Evolutionary conservation across 768 basidiomycete species (phyloP).

Genomic region (Cyclocybe aegerita): DNA sequence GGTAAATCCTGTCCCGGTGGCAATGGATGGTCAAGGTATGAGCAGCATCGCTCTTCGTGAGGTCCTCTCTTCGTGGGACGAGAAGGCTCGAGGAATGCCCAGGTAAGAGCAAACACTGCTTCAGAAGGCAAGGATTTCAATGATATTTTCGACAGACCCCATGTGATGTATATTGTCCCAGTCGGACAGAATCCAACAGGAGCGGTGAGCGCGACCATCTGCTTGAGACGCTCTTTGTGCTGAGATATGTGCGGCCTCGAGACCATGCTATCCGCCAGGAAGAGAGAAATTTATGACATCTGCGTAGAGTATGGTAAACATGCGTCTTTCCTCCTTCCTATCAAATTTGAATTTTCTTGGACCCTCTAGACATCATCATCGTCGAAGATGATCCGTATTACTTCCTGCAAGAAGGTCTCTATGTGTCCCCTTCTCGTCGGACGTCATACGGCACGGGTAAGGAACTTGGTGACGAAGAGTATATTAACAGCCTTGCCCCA

Average conservation of each 20-base stretch:
- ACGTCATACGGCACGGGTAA: conserved; percentile 16
- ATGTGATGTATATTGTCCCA: conserved; percentile 73
- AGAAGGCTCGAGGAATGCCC: conserved; percentile 47
- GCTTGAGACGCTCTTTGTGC: neutral
- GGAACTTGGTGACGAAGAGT: conserved; percentile 33
- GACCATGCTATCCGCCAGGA: conserved; percentile 63
- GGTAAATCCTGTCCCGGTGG: conserved; percentile 51
- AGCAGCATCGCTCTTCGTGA: conserved; percentile 57
- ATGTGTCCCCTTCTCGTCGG: conserved; percentile 40
- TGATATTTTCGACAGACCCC: conserved; percentile 47
- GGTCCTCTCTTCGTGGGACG: conserved; percentile 68
- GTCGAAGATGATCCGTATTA: conserved; percentile 85
- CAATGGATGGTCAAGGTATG: conserved; percentile 73
- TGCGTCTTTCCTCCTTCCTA: conserved; percentile 2
- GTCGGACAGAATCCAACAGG: conserved; percentile 88
- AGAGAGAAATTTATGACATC: conserved; percentile 79
- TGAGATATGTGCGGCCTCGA: conserved; percentile 21
- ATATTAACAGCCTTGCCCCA: conserved; percentile 56
- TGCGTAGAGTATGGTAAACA: conserved; percentile 73
- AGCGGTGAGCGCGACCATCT: conserved; percentile 39
- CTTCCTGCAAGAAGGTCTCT: conserved; percentile 65
- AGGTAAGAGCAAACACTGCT: conserved; percentile 36
- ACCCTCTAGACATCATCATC: conserved; percentile 61
- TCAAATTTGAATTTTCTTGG: neutral
- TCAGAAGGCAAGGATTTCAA: neutral